Percentiles rank a stretch among this genome's conserved stretches.
Evolutionary conservation across 2,329 filamentous ascomycete species (phyloP).

Genomic region (Stachybotrys chlorohalonatus): DNA sequence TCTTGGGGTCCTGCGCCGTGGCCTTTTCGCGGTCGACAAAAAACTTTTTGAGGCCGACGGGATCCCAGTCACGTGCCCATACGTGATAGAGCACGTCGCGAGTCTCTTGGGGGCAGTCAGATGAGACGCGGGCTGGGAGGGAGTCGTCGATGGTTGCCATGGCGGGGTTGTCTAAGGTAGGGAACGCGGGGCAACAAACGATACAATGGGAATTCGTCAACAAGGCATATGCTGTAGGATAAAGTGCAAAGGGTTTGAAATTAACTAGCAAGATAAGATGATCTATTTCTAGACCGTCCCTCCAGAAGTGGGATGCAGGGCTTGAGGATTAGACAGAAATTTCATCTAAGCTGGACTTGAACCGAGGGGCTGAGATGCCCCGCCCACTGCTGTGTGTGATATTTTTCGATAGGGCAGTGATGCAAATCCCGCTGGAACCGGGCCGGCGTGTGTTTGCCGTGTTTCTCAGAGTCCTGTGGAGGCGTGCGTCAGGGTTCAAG

Average conservation of each 20-base stretch:
- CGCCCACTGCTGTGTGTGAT: background rate
- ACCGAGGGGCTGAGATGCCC: background rate
- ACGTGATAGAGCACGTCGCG: slow-evolving; percentile 44
- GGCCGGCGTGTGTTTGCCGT: too few species aligned
- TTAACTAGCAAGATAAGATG: too few species aligned
- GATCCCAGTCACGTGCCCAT: slow-evolving; percentile 51
- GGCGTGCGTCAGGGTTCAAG: too few species aligned
- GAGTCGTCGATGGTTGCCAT: slow-evolving; percentile 35
- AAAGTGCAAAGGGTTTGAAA: too few species aligned
- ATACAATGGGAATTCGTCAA: background rate
- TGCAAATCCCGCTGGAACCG: background rate
- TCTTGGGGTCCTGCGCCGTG: slow-evolving; percentile 75
- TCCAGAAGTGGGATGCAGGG: background rate
- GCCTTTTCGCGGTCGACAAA: slow-evolving; percentile 54
- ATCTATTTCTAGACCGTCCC: background rate
- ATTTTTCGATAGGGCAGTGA: background rate
- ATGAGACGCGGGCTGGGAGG: slow-evolving; percentile 42
- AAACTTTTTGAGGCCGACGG: slow-evolving; percentile 54
- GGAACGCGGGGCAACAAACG: background rate
- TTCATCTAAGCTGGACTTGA: slow-evolving; percentile 1
- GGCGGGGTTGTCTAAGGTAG: slow-evolving; percentile 11
- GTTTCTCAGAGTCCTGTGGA: too few species aligned
- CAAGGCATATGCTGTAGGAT: too few species aligned
- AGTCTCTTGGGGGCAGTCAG: slow-evolving; percentile 39
- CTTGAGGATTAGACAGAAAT: slow-evolving; percentile 1